A percentile compares a stretch with the other conserved stretches of the same genome.
Conservation (phyloP, 1,284 basidiomycete species). For the Amylostereum chailletii region DNA sequence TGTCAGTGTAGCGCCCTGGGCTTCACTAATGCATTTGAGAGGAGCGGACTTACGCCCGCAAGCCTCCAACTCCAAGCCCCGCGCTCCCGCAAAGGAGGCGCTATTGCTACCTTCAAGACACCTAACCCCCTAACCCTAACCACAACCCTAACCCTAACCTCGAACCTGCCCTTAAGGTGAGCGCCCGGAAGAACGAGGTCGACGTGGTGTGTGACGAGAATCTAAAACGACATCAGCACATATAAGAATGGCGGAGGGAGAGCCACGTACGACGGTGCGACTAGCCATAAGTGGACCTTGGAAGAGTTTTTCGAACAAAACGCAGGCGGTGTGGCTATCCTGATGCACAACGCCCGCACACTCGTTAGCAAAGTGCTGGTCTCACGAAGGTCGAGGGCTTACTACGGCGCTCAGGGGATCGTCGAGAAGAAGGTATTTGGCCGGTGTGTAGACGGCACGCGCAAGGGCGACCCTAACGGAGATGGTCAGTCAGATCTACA, state of each 20-base stretch:
- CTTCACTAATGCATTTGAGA: too few species aligned
- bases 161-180: too few species aligned
- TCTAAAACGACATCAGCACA: slow-evolving; percentile 22
- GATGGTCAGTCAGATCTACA: background rate
- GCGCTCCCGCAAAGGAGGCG: too few species aligned
- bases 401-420: slow-evolving; percentile 68
- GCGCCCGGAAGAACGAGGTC: slow-evolving; percentile 65
- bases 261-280: slow-evolving; percentile 52
- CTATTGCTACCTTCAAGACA: too few species aligned
- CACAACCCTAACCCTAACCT: too few species aligned
- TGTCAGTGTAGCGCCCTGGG: slow-evolving; percentile 44
- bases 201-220: slow-evolving; percentile 70
- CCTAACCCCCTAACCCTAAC: too few species aligned
- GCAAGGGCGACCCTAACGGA: slow-evolving; percentile 51
- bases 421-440: slow-evolving; percentile 61
- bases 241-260: background rate
- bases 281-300: slow-evolving; percentile 54
- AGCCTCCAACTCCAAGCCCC: too few species aligned
- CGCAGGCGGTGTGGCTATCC: slow-evolving; percentile 70
- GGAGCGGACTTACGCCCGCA: too few species aligned
- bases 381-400: slow-evolving; percentile 16
- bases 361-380: background rate
- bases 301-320: slow-evolving; percentile 57
- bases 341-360: slow-evolving; percentile 16
- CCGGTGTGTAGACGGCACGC: slow-evolving; percentile 56